phyloP scores from a whole-genome alignment of 257 asterid genomes.

The Salvia miltiorrhiza region DNA sequence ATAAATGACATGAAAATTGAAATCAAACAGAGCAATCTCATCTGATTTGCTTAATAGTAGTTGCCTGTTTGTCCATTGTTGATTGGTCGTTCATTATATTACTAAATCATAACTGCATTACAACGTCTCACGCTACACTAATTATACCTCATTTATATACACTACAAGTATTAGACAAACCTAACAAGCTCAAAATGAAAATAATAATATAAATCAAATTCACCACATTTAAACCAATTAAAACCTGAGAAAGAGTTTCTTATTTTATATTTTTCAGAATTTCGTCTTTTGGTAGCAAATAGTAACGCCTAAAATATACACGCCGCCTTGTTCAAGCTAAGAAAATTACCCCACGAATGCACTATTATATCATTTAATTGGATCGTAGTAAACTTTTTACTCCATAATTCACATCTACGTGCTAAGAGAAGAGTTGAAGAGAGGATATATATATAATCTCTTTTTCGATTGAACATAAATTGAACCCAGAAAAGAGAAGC shows the following conservation, averaged over 20 bases:
- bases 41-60: conserved; percentile 2
- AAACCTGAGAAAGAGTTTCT: neutral
- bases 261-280: neutral
- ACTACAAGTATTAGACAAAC: no score
- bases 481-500: neutral
- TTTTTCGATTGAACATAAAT: neutral
- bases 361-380: neutral
- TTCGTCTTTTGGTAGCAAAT: neutral
- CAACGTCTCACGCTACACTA: neutral
- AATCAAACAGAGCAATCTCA: conserved; percentile 4
- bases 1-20: no score
- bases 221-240: neutral
- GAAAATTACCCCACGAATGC: neutral
- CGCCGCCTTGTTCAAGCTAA: neutral
- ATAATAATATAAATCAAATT: neutral
- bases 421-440: neutral
- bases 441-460: neutral
- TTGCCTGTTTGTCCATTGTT: neutral
- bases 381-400: neutral
- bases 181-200: no score
- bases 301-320: neutral
- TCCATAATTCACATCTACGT: neutral
- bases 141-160: no score
- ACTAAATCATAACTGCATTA: no score
- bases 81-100: neutral